Conservation (phyloP, 345 rosid species). For the Kandelia obovata region DNA sequence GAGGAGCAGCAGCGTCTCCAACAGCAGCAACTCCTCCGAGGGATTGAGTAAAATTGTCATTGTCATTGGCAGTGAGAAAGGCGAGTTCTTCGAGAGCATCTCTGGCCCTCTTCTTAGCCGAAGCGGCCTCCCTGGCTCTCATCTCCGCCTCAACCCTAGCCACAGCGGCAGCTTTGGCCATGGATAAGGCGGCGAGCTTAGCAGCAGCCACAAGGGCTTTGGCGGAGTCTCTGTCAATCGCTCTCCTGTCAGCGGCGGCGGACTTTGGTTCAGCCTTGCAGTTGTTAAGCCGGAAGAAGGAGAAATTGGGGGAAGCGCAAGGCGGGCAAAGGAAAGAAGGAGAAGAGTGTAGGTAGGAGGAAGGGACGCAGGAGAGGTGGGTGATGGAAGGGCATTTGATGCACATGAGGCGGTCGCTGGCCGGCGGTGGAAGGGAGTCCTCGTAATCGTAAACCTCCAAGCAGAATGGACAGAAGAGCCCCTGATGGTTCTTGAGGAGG, state of each 20-base stretch:
- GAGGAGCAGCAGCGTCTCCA: too few relatives aligned
- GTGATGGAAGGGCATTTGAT: conserved; percentile 42
- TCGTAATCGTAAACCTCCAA: conserved; percentile 30
- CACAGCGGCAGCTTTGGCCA: conserved; percentile 27
- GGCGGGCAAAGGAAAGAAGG: conserved; percentile 41
- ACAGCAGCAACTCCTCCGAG: too few relatives aligned
- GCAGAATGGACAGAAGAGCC: conserved; percentile 50
- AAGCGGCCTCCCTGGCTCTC: conserved; percentile 33
- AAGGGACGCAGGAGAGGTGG: conserved; percentile 38
- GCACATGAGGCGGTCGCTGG: conserved; percentile 34
- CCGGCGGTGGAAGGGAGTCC: conserved; percentile 12
- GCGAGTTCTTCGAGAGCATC: conserved; percentile 45
- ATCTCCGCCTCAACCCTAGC: conserved; percentile 36
- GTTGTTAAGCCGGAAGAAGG: conserved; percentile 26
- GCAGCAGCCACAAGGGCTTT: conserved; percentile 50
- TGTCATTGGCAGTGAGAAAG: conserved; percentile 25
- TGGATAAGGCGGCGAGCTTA: conserved; percentile 35
- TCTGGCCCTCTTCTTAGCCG: conserved; percentile 43
- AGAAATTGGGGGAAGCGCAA: conserved; percentile 43
- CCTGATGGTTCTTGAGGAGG: conserved; percentile 39
- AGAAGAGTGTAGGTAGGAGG: conserved; percentile 9
- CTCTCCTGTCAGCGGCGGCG: background rate
- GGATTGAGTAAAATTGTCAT: background rate
- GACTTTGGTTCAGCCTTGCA: background rate
- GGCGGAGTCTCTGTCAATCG: conserved; percentile 19